Base-by-base conservation (phyloP, 1,284 basidiomycete species). In the Tetrapyrgos nigripes region DNA sequence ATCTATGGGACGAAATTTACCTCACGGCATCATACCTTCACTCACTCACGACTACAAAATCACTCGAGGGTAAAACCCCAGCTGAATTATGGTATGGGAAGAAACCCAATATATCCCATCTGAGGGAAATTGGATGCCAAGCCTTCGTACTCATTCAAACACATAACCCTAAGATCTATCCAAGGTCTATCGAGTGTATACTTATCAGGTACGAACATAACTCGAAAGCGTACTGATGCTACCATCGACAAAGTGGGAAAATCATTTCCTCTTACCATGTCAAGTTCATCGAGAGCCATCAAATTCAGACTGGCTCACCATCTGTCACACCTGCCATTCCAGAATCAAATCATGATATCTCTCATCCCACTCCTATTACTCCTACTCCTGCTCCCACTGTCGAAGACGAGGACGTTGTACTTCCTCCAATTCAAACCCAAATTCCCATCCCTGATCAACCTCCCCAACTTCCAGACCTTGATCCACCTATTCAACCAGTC, bases 221-320 rank as follows among this genome's bases (percentile, higher is more conserved):
- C n/a, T 71, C 73, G 0, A 77, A 76, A 59, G 62, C 73, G 0
- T 77, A 76, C 52, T 45, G 70, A 11, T 72, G 68, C 49, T 75
- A 71, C 40, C 60, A 75, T 35, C 53, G 53, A 51, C 2, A 1
- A 33, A 53, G 8, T 64, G 67, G 1, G 29, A 56, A 10, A 59
- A 54, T 76, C 1, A 59, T 68, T 47, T 59, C 58, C 9, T 71
- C 72, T 0, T 69, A 65, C 46, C 66, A 76, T 57, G 71, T 75
- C 2, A 44, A 54, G 2, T 77, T 77, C 59, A 62, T 75, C 21
- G 72, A 77, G 54, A 10, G n/a, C n/a, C n/a, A n/a, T n/a, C n/a
- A n/a, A n/a, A n/a, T n/a, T n/a, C n/a, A n/a, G n/a, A n/a, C n/a
- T n/a, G n/a, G n/a, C n/a, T n/a, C n/a, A n/a, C n/a, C n/a, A n/a